These are phyloP conservation scores for Sugiyamaella mastotermitis DNA, from an alignment of 805 yeast species.

Conservation along the genomic window DNA sequence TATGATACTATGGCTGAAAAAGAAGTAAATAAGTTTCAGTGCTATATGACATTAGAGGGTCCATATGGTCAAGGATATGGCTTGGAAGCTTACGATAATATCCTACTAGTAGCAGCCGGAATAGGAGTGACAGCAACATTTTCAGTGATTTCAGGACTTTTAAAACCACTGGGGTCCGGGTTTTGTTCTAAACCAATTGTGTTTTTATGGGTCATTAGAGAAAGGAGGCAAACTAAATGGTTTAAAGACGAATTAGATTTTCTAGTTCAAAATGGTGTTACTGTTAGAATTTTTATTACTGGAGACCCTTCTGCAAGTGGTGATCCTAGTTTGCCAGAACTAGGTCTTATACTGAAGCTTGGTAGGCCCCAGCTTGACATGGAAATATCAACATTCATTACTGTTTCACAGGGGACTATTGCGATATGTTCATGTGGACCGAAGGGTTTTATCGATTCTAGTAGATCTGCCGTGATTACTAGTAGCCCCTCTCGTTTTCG, in stretches of 20 bases:
- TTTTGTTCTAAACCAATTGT: slow-evolving; percentile 27
- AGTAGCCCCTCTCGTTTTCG: slow-evolving; percentile 7
- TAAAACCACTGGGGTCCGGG: too few relatives aligned
- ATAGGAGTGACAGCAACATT: slow-evolving; percentile 64
- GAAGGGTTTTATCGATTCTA: slow-evolving; percentile 46
- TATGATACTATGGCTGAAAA: background rate
- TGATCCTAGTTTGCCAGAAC: background rate
- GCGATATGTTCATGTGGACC: slow-evolving; percentile 58
- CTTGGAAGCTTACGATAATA: slow-evolving; percentile 44
- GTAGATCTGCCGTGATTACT: slow-evolving; percentile 38
- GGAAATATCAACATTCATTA: slow-evolving; percentile 11
- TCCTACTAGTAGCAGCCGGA: slow-evolving; percentile 66
- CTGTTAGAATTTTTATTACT: background rate
- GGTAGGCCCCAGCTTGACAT: slow-evolving; percentile 12
- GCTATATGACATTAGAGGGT: slow-evolving; percentile 46
- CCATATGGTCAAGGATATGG: slow-evolving; percentile 60
- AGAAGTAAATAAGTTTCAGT: slow-evolving; percentile 9
- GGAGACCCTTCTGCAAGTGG: too few relatives aligned
- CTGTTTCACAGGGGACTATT: slow-evolving; percentile 31
- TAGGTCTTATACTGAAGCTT: background rate
- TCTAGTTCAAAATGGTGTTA: slow-evolving; percentile 5
- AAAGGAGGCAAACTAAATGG: slow-evolving; percentile 43
- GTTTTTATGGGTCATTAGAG: slow-evolving; percentile 58
- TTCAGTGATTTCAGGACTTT: slow-evolving; percentile 33
- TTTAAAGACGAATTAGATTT: slow-evolving; percentile 35